A percentile compares a stretch with the other conserved stretches of the same genome.
Conservation (phyloP, 768 basidiomycete species). For the Clitopilus hobsonii region DNA sequence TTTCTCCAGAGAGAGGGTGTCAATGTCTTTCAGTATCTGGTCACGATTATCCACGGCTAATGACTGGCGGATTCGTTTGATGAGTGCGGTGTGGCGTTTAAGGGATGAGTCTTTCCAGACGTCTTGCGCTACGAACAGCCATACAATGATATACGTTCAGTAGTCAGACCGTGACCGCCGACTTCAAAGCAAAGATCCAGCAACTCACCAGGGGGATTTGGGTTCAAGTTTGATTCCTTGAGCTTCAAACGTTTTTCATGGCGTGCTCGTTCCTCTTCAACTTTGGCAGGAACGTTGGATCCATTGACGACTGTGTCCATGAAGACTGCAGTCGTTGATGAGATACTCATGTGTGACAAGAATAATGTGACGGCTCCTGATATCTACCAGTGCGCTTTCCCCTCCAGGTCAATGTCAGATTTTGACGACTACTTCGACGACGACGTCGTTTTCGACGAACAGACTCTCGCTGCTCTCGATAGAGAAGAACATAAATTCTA, state of each 20-base stretch:
- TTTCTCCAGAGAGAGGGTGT: slow-evolving; percentile 86
- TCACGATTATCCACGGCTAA: slow-evolving; percentile 79
- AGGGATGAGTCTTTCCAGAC: slow-evolving; percentile 86
- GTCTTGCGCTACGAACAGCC: slow-evolving; percentile 38
- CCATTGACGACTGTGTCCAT: slow-evolving; percentile 28
- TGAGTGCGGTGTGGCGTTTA: slow-evolving; percentile 92
- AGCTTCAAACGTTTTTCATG: slow-evolving; percentile 53
- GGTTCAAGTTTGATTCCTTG: slow-evolving; percentile 51
- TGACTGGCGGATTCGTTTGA: slow-evolving; percentile 88
- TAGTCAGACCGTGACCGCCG: too few species aligned
- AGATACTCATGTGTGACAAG: neutral
- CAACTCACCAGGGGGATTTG: slow-evolving; percentile 43
- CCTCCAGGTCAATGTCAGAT: slow-evolving; percentile 42
- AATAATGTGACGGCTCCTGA: neutral
- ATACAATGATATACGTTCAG: neutral
- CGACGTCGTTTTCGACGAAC: slow-evolving; percentile 60
- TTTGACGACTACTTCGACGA: slow-evolving; percentile 65
- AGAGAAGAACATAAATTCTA: slow-evolving; percentile 46
- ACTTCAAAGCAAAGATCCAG: too few species aligned
- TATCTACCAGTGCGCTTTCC: neutral
- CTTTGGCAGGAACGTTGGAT: slow-evolving; percentile 19
- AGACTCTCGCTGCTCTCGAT: slow-evolving; percentile 57
- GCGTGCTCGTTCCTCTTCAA: slow-evolving; percentile 45
- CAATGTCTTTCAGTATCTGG: slow-evolving; percentile 89
- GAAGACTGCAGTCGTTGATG: slow-evolving; percentile 1